Evolutionary conservation across 2,329 filamentous ascomycete genomes (phyloP).

Genomic region (Ophiostoma sp.): DNA sequence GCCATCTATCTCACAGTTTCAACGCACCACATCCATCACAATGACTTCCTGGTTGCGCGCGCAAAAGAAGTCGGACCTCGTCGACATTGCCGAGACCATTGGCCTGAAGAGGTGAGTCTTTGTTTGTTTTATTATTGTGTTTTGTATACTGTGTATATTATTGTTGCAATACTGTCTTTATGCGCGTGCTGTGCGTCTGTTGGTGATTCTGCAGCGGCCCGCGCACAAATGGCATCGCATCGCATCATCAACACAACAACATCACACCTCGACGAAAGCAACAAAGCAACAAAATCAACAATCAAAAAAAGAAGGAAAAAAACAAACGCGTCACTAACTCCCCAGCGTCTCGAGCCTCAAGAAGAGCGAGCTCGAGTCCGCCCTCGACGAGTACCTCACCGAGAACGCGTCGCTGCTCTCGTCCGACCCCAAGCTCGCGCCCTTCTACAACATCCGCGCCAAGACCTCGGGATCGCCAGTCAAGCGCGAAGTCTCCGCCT

Average conservation of each 20-base stretch:
- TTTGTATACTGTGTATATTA: background rate
- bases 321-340: conserved; percentile 4
- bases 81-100: conserved; percentile 65
- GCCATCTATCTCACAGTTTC: background rate
- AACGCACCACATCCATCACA: background rate
- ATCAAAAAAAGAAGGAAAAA: too few species aligned
- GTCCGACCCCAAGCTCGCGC: conserved; percentile 58
- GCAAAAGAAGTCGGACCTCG: conserved; percentile 76
- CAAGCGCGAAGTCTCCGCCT: conserved; percentile 46
- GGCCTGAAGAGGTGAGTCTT: conserved; percentile 62
- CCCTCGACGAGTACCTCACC: conserved; percentile 67
- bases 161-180: background rate
- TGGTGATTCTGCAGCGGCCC: background rate
- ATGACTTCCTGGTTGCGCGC: conserved; percentile 62
- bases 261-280: background rate
- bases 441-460: conserved; percentile 69
- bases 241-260: background rate
- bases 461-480: conserved; percentile 56
- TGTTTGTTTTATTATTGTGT: background rate
- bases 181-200: background rate
- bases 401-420: conserved; percentile 62
- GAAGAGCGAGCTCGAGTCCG: conserved; percentile 73
- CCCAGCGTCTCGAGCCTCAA: conserved; percentile 63
- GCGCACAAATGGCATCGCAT: background rate
- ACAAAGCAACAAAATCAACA: too few species aligned